Percentiles rank a stretch among this genome's conserved stretches.
Conservation (phyloP, 2,329 filamentous ascomycete species). For the Colletotrichum lentis region DNA sequence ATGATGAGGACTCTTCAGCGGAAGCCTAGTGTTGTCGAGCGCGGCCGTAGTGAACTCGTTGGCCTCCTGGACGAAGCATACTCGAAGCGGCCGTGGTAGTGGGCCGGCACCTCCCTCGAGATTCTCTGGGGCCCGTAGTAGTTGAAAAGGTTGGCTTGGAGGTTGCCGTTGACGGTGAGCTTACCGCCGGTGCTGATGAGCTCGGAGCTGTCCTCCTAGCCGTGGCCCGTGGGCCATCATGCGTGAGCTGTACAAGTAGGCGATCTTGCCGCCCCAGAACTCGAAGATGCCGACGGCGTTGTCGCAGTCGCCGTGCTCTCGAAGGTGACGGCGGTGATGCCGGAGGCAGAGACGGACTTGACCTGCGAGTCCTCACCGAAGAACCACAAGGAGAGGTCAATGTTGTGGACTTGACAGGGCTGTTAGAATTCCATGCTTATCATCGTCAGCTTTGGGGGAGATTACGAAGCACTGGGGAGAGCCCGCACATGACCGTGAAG, state of each 20-base stretch:
- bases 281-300: conserved; percentile 66
- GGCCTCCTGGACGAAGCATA: conserved; percentile 69
- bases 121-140: conserved; percentile 63
- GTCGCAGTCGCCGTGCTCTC: conserved; percentile 47
- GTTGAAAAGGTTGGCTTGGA: conserved; percentile 63
- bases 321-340: conserved; percentile 46
- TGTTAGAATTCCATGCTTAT: neutral
- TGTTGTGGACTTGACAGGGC: conserved; percentile 2
- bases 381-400: conserved; percentile 47
- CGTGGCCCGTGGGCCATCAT: conserved; percentile 73
- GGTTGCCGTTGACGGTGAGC: conserved; percentile 67
- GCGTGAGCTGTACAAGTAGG: conserved; percentile 68
- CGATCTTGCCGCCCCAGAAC: conserved; percentile 69
- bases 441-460: no score
- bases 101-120: conserved; percentile 64
- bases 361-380: conserved; percentile 46
- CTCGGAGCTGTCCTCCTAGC: conserved; percentile 73
- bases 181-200: conserved; percentile 74
- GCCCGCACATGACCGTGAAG: conserved; percentile 66
- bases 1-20: conserved; percentile 53
- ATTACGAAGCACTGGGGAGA: no score
- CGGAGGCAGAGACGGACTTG: conserved; percentile 45
- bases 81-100: conserved; percentile 71
- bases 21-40: conserved; percentile 63
- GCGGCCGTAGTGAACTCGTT: conserved; percentile 69